Evolutionary conservation across 2,329 filamentous ascomycete genomes (phyloP), one percentile per base, ranked within the genome.

Genomic region (Chaetothyriales sp.): DNA sequence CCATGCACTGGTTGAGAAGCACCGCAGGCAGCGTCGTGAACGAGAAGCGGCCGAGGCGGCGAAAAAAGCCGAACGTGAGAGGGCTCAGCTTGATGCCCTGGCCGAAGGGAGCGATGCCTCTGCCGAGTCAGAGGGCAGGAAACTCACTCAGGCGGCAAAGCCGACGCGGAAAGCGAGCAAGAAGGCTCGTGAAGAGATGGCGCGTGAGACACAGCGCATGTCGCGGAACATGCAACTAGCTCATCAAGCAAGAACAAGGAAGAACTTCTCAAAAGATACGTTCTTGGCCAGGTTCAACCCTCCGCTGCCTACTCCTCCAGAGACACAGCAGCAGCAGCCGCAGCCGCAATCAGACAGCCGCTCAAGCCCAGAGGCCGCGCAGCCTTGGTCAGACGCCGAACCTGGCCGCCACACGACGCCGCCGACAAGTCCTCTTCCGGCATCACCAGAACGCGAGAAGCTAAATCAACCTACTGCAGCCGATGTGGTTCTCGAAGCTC

Each of bases 121-220:
- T 39, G 73, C 76, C 2, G 80, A 83, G 52, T 80, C 79, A 32
- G 79, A 80, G 22, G 81, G 75, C n/a, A 73, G 72, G 44, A 78
- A 73, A 55, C 70, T 92, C 44, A 85, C 83, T 0, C 55, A 52
- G 43, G 50, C 55, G 28, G 73, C 76, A 22, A 79, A 83, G 3
- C 82, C 87, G 4, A 76, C 78, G 8, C 79, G 92, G 10, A 94
- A 92, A 64, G 89, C 92, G 0, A 90, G 89, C 70, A 96, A 90
- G 70, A 95, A 88, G 68, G 92, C 92, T 0, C 65, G 95, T 43
- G 86, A 95, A 63, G 90, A 96, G 59, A 95, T 98, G 83, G 84
- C 84, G 60, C 79, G 87, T 52, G 92, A 98, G 67, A 95, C 90
- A 1, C 92, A 98, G 69, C 80, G 92, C 26, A 79, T 98, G 70